Percentiles rank a stretch among this genome's conserved stretches.
phyloP scores from a whole-genome alignment of 345 rosid genomes.

The Physaria fendleri region DNA sequence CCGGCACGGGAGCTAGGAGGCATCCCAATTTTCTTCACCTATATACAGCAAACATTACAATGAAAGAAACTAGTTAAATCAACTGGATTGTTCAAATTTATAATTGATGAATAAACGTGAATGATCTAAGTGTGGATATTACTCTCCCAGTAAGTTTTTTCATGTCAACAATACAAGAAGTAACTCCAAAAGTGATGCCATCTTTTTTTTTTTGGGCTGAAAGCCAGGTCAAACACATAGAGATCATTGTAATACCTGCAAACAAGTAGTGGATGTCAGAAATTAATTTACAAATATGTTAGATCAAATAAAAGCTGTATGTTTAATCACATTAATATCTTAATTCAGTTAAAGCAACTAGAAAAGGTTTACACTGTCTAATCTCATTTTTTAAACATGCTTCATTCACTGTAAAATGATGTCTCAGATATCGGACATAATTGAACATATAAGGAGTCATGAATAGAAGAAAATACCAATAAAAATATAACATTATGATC shows the following conservation, averaged over 20 bases:
- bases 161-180: background rate
- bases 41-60: constrained; percentile 8
- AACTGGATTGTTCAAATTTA: background rate
- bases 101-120: background rate
- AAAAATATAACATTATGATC: background rate
- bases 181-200: background rate
- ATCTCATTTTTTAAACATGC: background rate
- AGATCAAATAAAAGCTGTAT: background rate
- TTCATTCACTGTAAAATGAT: background rate
- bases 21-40: constrained; percentile 97
- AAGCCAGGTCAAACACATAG: constrained; percentile 71
- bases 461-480: background rate
- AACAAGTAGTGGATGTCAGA: constrained; percentile 6
- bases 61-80: background rate
- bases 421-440: background rate
- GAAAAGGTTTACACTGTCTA: background rate
- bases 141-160: background rate
- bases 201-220: too few relatives aligned
- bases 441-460: background rate
- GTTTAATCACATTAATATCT: background rate
- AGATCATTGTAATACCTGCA: constrained; percentile 84
- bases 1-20: constrained; percentile 97
- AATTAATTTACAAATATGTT: background rate
- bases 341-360: background rate
- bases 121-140: background rate